A percentile compares a stretch with the other conserved stretches of the same genome.
phyloP scores from a whole-genome alignment of 257 asterid species.

The Craterostigma plantagineum region DNA sequence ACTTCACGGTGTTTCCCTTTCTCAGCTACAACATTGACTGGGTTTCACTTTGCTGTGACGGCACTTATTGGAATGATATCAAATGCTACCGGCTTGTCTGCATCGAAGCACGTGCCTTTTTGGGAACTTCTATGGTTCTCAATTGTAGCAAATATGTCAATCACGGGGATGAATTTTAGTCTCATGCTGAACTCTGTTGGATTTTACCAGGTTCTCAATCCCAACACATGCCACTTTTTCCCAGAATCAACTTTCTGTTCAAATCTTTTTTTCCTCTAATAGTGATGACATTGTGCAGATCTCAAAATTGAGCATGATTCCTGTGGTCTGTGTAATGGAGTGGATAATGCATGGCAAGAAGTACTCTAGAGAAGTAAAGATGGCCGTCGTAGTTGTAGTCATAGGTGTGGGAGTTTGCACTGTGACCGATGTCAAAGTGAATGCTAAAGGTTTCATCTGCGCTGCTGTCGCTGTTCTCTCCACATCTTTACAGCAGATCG shows the following conservation, averaged over 20 bases:
- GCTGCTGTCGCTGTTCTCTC: conserved; percentile 49
- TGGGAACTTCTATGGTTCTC: conserved; percentile 36
- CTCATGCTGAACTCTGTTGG: conserved; percentile 99
- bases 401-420: conserved; percentile 52
- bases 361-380: conserved; percentile 44
- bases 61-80: conserved; percentile 73
- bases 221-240: no score
- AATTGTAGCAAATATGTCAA: no score
- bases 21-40: conserved; percentile 94
- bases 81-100: conserved; percentile 86
- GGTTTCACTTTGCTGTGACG: conserved; percentile 86
- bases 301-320: conserved; percentile 83
- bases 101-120: conserved; percentile 78
- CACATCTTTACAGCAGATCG: conserved; percentile 16
- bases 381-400: conserved; percentile 30
- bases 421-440: conserved; percentile 44
- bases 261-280: conserved; percentile 5
- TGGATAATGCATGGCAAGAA: conserved; percentile 30
- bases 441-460: conserved; percentile 30
- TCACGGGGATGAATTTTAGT: no score
- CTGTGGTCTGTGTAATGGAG: conserved; percentile 32
- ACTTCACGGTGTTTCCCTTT: conserved; percentile 17
- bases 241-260: no score
- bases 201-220: conserved; percentile 60
- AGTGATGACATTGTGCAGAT: conserved; percentile 36